A percentile compares a stretch with the other conserved stretches of the same genome.
Evolutionary conservation across 176 grass and related monocot species (phyloP).

Genomic region (Eleusine indica): DNA sequence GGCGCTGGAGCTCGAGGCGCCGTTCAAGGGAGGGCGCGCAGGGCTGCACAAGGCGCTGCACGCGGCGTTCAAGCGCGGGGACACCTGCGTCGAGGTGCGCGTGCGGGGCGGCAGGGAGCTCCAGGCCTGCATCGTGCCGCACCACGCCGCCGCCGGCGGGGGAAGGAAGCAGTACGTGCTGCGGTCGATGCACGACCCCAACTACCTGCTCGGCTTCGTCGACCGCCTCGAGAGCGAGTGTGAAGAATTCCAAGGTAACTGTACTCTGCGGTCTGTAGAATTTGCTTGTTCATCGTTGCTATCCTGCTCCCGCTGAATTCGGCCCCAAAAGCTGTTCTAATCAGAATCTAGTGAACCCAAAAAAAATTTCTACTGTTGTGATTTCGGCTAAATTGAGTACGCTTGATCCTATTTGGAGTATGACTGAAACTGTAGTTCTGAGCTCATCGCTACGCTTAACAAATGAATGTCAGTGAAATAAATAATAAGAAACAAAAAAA

Average conservation of each 20-base stretch:
- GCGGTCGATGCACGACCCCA: constrained; percentile 71
- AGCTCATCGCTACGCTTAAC: neutral
- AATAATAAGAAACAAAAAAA: neutral
- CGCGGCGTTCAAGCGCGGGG: constrained; percentile 77
- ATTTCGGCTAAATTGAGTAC: neutral
- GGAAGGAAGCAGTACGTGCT: constrained; percentile 63
- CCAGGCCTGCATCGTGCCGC: constrained; percentile 73
- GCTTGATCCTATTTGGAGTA: neutral
- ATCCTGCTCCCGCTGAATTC: constrained; percentile 2
- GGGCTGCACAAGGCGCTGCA: constrained; percentile 71
- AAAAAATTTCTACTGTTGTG: neutral
- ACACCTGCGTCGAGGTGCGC: constrained; percentile 78
- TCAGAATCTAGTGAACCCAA: neutral
- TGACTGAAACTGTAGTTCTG: neutral
- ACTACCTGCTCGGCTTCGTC: constrained; percentile 70
- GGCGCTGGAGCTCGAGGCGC: constrained; percentile 49
- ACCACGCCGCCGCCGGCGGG: constrained; percentile 14
- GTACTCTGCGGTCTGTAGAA: neutral
- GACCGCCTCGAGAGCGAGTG: constrained; percentile 69
- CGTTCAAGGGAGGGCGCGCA: constrained; percentile 76
- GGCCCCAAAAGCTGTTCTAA: neutral
- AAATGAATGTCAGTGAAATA: neutral
- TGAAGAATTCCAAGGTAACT: constrained; percentile 63
- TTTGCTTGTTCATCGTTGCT: neutral
- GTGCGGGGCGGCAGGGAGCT: constrained; percentile 55